Conservation (phyloP, 2,329 filamentous ascomycete genomes). For the Venturiaceae sp. region DNA sequence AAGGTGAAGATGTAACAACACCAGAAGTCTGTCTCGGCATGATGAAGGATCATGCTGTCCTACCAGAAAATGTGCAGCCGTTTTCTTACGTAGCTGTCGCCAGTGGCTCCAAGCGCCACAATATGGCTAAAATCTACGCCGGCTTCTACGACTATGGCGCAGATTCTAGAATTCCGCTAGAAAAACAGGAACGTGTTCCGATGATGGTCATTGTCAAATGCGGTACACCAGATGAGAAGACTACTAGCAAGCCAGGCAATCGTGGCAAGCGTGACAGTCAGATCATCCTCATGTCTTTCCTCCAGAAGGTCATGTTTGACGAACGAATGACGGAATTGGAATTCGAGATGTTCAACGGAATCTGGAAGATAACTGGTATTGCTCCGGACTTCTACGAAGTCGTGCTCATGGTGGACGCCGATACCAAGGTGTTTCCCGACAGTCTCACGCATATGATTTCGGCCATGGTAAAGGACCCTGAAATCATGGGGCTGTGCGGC, state of each 20-base stretch:
- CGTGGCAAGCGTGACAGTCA: constrained; percentile 98
- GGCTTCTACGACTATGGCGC: constrained; percentile 96
- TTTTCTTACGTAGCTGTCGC: constrained; percentile 97
- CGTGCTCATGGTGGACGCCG: constrained; percentile 97
- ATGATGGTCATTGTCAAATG: constrained; percentile 97
- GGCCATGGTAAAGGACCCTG: constrained; percentile 97
- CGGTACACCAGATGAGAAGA: constrained; percentile 79
- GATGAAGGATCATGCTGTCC: constrained; percentile 84
- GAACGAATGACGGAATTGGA: constrained; percentile 99
- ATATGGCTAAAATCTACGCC: constrained; percentile 97
- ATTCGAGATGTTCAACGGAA: constrained; percentile 98
- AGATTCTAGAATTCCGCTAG: constrained; percentile 65
- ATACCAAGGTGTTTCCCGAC: constrained; percentile 98
- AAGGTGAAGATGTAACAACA: constrained; percentile 77
- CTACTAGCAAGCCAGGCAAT: constrained; percentile 83
- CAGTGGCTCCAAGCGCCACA: constrained; percentile 93
- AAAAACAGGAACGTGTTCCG: constrained; percentile 92
- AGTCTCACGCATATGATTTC: constrained; percentile 98
- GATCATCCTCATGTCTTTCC: constrained; percentile 97
- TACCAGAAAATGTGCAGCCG: constrained; percentile 71
- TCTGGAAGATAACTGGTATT: constrained; percentile 98
- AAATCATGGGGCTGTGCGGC: constrained; percentile 97
- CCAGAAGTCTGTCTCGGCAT: constrained; percentile 85
- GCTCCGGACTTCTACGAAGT: constrained; percentile 97
- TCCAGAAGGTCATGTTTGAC: constrained; percentile 99